Evolutionary conservation across 441 rosid species (phyloP).

Genomic region (Rhodomyrtus psidioides): DNA sequence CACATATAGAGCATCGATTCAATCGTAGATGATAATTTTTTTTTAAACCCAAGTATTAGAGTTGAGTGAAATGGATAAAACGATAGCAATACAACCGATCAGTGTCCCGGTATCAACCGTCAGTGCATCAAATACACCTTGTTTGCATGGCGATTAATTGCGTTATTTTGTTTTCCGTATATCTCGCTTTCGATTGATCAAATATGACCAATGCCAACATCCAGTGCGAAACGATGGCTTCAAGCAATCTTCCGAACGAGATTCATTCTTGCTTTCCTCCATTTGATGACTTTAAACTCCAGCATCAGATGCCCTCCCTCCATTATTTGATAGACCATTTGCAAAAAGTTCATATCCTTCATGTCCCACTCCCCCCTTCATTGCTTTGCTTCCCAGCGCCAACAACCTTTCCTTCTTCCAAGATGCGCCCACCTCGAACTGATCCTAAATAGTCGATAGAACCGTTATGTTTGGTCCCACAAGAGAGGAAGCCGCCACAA

Average conservation of each 20-base stretch:
- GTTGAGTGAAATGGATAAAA: not conserved
- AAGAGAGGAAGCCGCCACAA: not conserved
- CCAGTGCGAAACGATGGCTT: not conserved
- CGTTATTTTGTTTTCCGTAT: no score
- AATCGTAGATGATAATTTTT: not conserved
- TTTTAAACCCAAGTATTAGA: not conserved
- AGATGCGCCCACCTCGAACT: not conserved
- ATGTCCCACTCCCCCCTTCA: not conserved
- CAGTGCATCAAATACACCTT: not conserved
- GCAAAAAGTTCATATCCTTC: not conserved
- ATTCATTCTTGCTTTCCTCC: not conserved
- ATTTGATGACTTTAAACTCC: not conserved
- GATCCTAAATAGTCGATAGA: not conserved
- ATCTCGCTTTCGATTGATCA: not conserved
- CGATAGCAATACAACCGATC: not conserved
- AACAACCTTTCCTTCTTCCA: not conserved
- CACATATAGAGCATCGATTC: not conserved
- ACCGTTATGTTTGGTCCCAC: not conserved
- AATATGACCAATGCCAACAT: not conserved
- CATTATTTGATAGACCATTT: not conserved
- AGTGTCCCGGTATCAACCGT: not conserved
- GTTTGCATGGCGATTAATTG: not conserved
- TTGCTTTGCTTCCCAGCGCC: not conserved
- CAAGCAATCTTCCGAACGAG: not conserved
- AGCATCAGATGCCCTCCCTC: not conserved